Evolutionary conservation across 1,139 yeast genomes (phyloP).

Genomic region (Zygosaccharomyces pseudobailii): DNA sequence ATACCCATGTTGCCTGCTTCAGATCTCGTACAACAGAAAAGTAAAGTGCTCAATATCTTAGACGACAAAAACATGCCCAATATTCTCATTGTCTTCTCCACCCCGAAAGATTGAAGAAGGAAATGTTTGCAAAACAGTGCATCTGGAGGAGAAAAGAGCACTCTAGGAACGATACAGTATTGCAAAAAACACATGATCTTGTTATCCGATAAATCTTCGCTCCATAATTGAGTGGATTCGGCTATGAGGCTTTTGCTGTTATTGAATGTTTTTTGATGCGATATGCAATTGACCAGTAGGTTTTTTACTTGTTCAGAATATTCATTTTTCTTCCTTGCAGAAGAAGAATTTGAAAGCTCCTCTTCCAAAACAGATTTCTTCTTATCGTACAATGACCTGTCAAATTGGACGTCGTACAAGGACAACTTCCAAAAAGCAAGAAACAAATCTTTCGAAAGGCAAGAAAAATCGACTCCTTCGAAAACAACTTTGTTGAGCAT

Average conservation of each 20-base stretch:
- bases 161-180: slow-evolving; percentile 69
- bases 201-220: slow-evolving; percentile 15
- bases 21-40: slow-evolving; percentile 65
- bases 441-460: slow-evolving; percentile 46
- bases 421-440: slow-evolving; percentile 70
- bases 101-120: slow-evolving; percentile 45
- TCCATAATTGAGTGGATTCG: slow-evolving; percentile 32
- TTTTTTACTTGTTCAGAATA: slow-evolving; percentile 22
- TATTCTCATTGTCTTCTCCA: slow-evolving; percentile 40
- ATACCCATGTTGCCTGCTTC: slow-evolving; percentile 84
- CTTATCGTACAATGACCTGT: slow-evolving; percentile 46
- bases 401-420: slow-evolving; percentile 66
- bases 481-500: slow-evolving; percentile 22
- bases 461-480: slow-evolving; percentile 36
- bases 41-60: slow-evolving; percentile 50
- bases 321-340: slow-evolving; percentile 20
- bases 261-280: slow-evolving; percentile 32
- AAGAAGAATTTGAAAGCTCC: slow-evolving; percentile 24
- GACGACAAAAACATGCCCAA: slow-evolving; percentile 49
- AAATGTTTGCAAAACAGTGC: slow-evolving; percentile 70
- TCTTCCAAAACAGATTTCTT: slow-evolving; percentile 43
- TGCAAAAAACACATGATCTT: slow-evolving; percentile 46
- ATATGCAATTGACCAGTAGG: slow-evolving; percentile 31
- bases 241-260: slow-evolving; percentile 30
- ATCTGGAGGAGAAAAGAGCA: slow-evolving; percentile 76